Evolutionary conservation across 768 basidiomycete species (phyloP), one percentile per base, ranked within the genome.

Genomic region (Podaxis sp.): DNA sequence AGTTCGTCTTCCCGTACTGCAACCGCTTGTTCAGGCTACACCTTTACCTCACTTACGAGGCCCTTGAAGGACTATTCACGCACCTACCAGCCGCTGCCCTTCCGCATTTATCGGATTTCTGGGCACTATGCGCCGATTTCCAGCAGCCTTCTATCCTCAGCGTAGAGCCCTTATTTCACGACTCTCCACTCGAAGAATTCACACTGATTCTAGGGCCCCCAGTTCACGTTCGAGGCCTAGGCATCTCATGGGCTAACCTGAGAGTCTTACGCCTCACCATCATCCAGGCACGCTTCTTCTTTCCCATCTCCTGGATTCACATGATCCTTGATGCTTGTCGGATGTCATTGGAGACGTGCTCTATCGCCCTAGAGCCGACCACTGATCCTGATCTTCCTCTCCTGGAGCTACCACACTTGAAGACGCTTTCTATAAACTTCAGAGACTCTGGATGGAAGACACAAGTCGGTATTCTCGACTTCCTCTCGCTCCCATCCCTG

Each of bases 251-350:
- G 60, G 20, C 41, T n/a, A 55, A 46, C 22, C 54, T 62, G 52
- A 62, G 22, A 55, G 52, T 33, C 28, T 44, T 62, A 24, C 53
- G 53, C 13, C 60, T 62, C 33, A 48, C 28, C 17, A 37, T 30
- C 11, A 37, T 46, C 22, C 24, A 55, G 36, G 60, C 53, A 6
- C 60, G 60, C 17, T 62, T 62, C 53, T 62, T 33, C 60, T 62
- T 62, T 24, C 60, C 60, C 30, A 62, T 62, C 12, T 62, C 60
- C 1, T 62, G 60, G 60, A 38, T 62, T 26, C 60, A 62, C 53
- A 55, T 11, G 26, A 62, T 62, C 28, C 53, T 62, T 17, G 52
- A 46, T 20, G 60, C 60, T 36, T 62, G 60, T 26, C 28, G 28
- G 22, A 24, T 2, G n/a, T 54, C 40, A n/a, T 44, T 62, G 1